Evolutionary conservation across 2,329 filamentous ascomycete genomes (phyloP), one percentile per base, ranked within the genome.

Genomic region (Apiospora saccharicola): DNA sequence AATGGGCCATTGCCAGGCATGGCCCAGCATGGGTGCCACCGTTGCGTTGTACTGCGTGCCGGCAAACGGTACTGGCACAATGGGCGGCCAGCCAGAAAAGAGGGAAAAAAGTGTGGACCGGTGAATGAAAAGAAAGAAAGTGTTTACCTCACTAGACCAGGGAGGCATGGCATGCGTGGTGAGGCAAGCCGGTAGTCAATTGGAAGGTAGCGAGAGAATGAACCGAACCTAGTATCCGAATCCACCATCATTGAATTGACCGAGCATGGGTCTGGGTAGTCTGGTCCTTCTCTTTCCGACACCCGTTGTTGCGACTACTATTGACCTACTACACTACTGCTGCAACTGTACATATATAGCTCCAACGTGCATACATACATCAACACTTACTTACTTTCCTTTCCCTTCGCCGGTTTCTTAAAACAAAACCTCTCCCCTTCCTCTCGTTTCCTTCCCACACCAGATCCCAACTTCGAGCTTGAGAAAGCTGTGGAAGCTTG

Each of bases 281-380:
- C 49, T 64, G 57, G 57, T 64, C 30, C 19, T 41, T 64, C 57
- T 41, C 57, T 64, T 64, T 41, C 57, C 57, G 57, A 64, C 57
- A 64, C 57, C 57, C 57, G 57, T 24, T 37, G 57, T 64, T 22
- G 57, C 57, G 57, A 64, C 57, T 64, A 64, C 57, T 41, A 64
- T 1, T 30, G 26, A 10, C 30, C 53, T 49, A 61, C 8, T 61
- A 37, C 53, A 37, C 5, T 61, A 61, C 10, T 37, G 22, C 53
- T 37, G 34, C 53, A 22, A 57, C 53, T 26, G 13, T 51, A 13
- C 49, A 34, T 61, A 57, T 26, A 57, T 57, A 19, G 16, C 24
- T 26, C 30, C 51, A 19, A 19, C 51, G 30, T 57, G 19, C 51
- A 30, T 53, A 53, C 24, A 57, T 57, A 51, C 49, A 51, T 51